Percentiles rank a stretch among this genome's conserved stretches.
Conservation (phyloP, 2,329 filamentous ascomycete genomes). For the Ophiocordyceps camponoti-rufipedis region DNA sequence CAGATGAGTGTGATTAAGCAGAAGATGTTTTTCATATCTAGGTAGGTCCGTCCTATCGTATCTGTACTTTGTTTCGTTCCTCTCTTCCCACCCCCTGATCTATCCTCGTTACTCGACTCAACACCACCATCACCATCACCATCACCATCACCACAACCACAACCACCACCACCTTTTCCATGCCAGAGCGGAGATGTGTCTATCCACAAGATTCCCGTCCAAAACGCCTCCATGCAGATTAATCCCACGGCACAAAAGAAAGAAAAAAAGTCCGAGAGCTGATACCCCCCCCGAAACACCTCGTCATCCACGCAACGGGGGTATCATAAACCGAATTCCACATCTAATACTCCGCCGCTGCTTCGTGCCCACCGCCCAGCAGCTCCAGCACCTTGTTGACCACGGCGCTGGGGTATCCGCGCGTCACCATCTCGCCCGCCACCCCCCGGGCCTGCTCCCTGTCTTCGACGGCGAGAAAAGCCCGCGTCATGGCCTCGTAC, state of each 20-base stretch:
- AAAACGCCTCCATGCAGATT: conserved; percentile 4
- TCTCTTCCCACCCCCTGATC: no score
- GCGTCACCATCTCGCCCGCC: conserved; percentile 75
- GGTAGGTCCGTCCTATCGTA: no score
- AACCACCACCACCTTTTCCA: conserved; percentile 7
- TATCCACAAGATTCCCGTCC: conserved; percentile 14
- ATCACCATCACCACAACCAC: not conserved
- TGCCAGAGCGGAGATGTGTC: conserved; percentile 33
- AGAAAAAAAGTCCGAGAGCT: not conserved
- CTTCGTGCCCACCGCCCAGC: conserved; percentile 41
- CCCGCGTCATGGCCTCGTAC: conserved; percentile 95
- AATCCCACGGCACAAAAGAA: not conserved
- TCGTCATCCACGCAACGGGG: conserved; percentile 5
- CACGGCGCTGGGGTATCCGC: conserved; percentile 82
- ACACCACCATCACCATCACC: not conserved
- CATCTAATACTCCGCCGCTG: conserved; percentile 8
- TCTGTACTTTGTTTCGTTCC: no score
- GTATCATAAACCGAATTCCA: conserved; percentile 7
- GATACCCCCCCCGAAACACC: conserved; percentile 5
- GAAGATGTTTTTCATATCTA: no score
- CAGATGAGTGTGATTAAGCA: no score
- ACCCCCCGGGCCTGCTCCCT: conserved; percentile 57
- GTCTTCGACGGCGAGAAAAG: conserved; percentile 72
- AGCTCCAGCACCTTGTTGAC: conserved; percentile 88
- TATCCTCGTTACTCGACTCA: not conserved